Base-by-base conservation (phyloP, 208 protist species). In the Acanthamoeba comandoni region DNA sequence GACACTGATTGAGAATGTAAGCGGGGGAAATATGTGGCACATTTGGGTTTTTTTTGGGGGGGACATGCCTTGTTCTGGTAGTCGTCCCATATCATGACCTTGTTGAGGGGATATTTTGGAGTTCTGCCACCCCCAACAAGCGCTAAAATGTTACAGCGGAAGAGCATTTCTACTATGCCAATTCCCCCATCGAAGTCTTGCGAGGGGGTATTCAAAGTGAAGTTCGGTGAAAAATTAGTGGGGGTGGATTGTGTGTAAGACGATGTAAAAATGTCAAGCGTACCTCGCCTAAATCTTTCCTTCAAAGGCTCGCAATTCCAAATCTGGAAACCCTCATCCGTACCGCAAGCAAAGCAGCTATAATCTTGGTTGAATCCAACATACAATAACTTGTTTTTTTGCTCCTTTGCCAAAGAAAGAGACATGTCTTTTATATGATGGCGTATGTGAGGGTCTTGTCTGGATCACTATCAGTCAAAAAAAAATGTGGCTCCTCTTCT, bases 71-170 rank as follows among this genome's bases (percentile, higher is more conserved):
- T 95, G 52, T 94, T 96, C 91, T 97, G 96, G 80, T 97, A 94
- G 91, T 98, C 97, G 70, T 98, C 97, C 97, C 97, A 98, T 13
- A 98, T 96, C 86, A 98, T 97, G 9, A 98, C 96, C 86, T 98
- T 98, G 82, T 97, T 98, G n/a, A 95, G 94, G 43, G 96, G 94
- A 39, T 96, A 98, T 24, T 96, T 94, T 29, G 97, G 96, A 71
- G 96, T 96, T 19, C 91, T 91, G 7, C 96, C 97, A 19, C 97
- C 97, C 71, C 97, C 97, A 29, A 98, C 97, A 19, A 98, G 93
- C 26, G 97, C 97, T 2, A 98, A 60, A 53, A 98, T 97, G 90
- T 98, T 98, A 91, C 95, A 97, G 22, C 97, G 95, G 82, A 98
- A 98, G n/a, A 98, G 94, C 97, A 98, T 98, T 79, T 98, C 97